A percentile compares a stretch with the other conserved stretches of the same genome.
These are phyloP conservation scores for Ceratocystis lukuohia DNA, from an alignment of 2,329 filamentous ascomycete species.

Conservation along the genomic window DNA sequence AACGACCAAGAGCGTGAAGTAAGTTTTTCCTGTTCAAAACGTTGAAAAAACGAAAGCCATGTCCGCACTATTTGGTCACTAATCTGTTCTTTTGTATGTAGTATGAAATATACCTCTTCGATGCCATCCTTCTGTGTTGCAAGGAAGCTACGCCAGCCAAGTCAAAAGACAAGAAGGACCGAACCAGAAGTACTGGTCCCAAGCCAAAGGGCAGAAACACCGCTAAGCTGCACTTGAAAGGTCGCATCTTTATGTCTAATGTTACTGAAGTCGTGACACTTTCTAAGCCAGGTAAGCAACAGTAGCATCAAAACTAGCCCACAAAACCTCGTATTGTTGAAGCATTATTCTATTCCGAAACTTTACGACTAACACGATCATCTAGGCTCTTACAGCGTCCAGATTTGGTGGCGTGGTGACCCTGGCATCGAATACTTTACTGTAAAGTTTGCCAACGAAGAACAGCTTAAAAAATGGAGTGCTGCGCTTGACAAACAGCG, in stretches of 20 bases:
- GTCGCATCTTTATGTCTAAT: slow-evolving; percentile 97
- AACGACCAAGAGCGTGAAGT: slow-evolving; percentile 88
- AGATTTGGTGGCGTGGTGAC: slow-evolving; percentile 98
- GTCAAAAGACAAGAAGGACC: slow-evolving; percentile 61
- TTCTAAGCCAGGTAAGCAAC: slow-evolving; percentile 63
- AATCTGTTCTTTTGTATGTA: slow-evolving; percentile 29
- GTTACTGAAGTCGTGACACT: slow-evolving; percentile 87
- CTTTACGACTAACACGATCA: background rate
- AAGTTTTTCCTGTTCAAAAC: slow-evolving; percentile 26
- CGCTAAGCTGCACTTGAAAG: slow-evolving; percentile 85
- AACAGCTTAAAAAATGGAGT: slow-evolving; percentile 87
- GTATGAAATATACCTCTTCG: slow-evolving; percentile 97
- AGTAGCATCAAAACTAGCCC: too few species aligned
- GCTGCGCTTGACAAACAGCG: slow-evolving; percentile 64
- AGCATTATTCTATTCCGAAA: too few species aligned
- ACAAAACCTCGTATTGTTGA: too few species aligned
- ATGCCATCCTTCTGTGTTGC: slow-evolving; percentile 89
- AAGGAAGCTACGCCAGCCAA: slow-evolving; percentile 87
- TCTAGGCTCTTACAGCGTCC: slow-evolving; percentile 78
- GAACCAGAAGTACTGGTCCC: slow-evolving; percentile 41
- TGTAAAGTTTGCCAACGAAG: slow-evolving; percentile 84
- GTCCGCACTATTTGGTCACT: slow-evolving; percentile 8
- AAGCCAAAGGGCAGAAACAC: slow-evolving; percentile 47
- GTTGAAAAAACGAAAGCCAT: background rate
- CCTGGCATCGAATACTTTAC: slow-evolving; percentile 92